Conservation (phyloP, 495 filamentous ascomycete species). For the Aspergillus asperescens region DNA sequence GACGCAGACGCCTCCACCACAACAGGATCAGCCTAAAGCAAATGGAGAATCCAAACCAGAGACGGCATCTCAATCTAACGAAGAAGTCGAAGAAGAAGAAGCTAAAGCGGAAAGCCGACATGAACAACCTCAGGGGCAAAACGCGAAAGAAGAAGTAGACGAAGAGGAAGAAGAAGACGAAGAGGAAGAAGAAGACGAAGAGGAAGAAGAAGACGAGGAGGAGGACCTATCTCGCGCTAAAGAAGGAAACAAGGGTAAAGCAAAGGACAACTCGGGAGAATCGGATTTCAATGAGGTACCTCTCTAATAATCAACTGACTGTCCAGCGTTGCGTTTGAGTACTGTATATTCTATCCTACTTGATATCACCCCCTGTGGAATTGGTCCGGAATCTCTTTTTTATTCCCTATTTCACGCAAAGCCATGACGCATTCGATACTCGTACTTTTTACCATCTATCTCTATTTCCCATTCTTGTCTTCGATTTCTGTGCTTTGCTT, state of each 20-base stretch:
- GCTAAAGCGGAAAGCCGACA: neutral
- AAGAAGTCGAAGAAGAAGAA: constrained; percentile 7
- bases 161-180: constrained; percentile 7
- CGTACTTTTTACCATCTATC: neutral
- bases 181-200: constrained; percentile 20
- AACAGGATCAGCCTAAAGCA: neutral
- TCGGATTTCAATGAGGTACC: constrained; percentile 42
- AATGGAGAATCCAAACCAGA: constrained; percentile 3
- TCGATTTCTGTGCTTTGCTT: neutral
- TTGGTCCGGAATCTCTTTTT: neutral
- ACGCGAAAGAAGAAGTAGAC: neutral
- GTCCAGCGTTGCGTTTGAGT: constrained; percentile 7
- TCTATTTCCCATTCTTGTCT: neutral
- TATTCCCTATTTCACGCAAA: neutral
- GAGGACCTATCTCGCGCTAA: constrained; percentile 16
- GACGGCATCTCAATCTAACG: neutral
- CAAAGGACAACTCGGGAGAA: constrained; percentile 27
- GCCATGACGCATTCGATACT: neutral
- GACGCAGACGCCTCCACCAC: neutral
- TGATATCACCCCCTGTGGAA: constrained; percentile 2
- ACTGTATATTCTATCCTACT: constrained; percentile 6
- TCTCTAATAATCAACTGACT: constrained; percentile 20
- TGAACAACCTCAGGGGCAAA: neutral
- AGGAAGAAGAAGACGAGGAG: no score
- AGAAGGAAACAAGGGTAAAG: constrained; percentile 25